These are phyloP conservation scores for Neurospora sp. DNA, from an alignment of 495 filamentous ascomycete species.

Conservation along the genomic window DNA sequence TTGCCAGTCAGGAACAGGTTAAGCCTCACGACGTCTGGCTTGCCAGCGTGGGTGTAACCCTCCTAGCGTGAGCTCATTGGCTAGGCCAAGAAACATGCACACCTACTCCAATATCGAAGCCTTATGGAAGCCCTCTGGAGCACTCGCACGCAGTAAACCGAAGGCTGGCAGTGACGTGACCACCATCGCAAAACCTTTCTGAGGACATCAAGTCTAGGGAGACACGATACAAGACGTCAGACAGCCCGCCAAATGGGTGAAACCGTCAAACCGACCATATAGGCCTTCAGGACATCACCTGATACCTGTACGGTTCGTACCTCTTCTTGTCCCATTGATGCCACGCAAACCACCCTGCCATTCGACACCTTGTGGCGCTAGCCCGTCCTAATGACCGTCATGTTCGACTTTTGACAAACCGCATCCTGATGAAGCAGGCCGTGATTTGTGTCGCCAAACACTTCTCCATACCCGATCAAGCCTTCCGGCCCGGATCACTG, in stretches of 20 bases:
- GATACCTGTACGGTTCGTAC: slow-evolving; percentile 2
- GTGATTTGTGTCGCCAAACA: not conserved
- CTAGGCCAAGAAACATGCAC: not conserved
- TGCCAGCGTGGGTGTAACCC: not conserved
- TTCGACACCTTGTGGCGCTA: slow-evolving; percentile 1
- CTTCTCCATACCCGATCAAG: slow-evolving; percentile 7
- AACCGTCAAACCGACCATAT: not conserved
- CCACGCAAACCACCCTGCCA: slow-evolving; percentile 2
- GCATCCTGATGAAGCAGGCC: slow-evolving; percentile 15
- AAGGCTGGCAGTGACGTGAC: not conserved
- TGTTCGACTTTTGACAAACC: slow-evolving; percentile 14
- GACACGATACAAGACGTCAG: not conserved
- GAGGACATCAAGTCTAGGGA: not conserved
- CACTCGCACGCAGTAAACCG: not conserved
- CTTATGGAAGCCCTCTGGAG: not conserved
- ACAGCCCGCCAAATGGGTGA: not conserved
- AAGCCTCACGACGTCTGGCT: not conserved
- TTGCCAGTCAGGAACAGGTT: slow-evolving; percentile 7
- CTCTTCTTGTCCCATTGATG: slow-evolving; percentile 2
- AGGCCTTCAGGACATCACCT: slow-evolving; percentile 6
- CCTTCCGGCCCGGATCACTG: slow-evolving; percentile 5
- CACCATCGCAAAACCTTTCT: not conserved
- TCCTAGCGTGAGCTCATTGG: not conserved
- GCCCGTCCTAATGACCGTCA: slow-evolving; percentile 13
- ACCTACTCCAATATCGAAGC: not conserved